Base-by-base conservation (phyloP, 192 early-diverging fungal genomes). In the Coemansia sp. region DNA sequence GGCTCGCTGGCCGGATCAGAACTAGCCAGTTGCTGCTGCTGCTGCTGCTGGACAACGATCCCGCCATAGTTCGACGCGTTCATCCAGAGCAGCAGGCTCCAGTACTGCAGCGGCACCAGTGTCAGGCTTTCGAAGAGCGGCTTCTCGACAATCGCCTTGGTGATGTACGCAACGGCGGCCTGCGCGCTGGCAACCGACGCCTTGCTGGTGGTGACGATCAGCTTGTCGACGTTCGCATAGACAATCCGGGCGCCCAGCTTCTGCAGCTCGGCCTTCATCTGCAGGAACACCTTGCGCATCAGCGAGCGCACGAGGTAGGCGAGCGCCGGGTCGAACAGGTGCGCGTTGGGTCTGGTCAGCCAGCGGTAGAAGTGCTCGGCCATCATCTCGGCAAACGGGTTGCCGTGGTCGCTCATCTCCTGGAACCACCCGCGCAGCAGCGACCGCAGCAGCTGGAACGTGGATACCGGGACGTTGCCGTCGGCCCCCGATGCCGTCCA, bases 1-100 rank as follows among this genome's bases (percentile, higher is more conserved):
- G 76, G 76, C 66, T 83, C 76, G 16, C 59, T 75, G 19, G 58
- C 71, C 15, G 68, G 32, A 32, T 54, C 50, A 32, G 52, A 9
- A 13, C 13, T 45, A 19, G 53, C 39, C 3, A 49, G 16, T 5
- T 61, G 65, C 13, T 62, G 16, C 48, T 4, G 48, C 8, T 77
- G 77, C 21, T 77, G 65, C 37, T 49, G 64, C 58, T 71, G 76
- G 4, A 64, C 65, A 8, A 75, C 81, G 32, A 79, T 73, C 8
- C 76, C 81, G 15, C 93, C 95, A 74, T 87, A 95, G 77, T 99
- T 99, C 65, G 87, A 86, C 58, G 78, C 74, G 71, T 99, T 94
- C 92, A 95, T 94, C 97, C 97, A 99, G 44, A 96, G 47, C 64
- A 96, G 60, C 44, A 89, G 86, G 38, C 89, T 85, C 92, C 92